Evolutionary conservation across 139 green algal species (phyloP), one percentile per base, ranked within the genome.

Genomic region (Axilococcus clingmanii): DNA sequence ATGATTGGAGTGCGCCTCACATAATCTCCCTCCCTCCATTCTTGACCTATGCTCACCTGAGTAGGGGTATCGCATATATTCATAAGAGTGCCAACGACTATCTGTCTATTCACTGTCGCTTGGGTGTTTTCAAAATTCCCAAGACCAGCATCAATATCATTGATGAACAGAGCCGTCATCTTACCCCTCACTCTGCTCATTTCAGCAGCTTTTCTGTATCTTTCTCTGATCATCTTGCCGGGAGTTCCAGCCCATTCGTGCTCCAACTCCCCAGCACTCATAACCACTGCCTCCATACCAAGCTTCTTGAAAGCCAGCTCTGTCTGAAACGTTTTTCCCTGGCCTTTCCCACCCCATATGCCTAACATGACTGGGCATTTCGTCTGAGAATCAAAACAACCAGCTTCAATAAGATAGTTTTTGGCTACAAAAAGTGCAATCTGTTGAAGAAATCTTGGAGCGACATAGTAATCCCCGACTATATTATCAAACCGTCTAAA

Each of bases 241-340:
- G 76, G 65, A 8, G 50, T 64, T 15, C 76, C 76, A 2, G 76
- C 76, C 55, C 64, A 68, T 37, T 73, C 67, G 33, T 65, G 36
- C 51, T 78, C 70, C 27, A 78, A 68, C 59, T 78, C 70, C 12
- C 70, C 87, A 17, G 84, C 72, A 32, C 45, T 69, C 87, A 95
- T 94, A 22, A 95, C 69, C 7, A 94, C 74, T 0, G 86, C 68
- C 65, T 86, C 68, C 20, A 83, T 69, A 7, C 83, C 81, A 46
- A 95, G 59, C 66, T 93, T 86, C 67, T 91, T 94, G 69, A 93
- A 83, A n/a, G 69, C 68, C 28, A 95, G 78, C 69, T 94, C 83
- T 4, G 74, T 85, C 53, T 93, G 86, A 50, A 72, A 72, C 1
- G 56, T 56, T 41, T 72, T 72, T 35, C 64, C 64, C 41, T 72